Evolutionary conservation across 108 stramenopile species (phyloP).

Genomic region (Ochromonas danica): DNA sequence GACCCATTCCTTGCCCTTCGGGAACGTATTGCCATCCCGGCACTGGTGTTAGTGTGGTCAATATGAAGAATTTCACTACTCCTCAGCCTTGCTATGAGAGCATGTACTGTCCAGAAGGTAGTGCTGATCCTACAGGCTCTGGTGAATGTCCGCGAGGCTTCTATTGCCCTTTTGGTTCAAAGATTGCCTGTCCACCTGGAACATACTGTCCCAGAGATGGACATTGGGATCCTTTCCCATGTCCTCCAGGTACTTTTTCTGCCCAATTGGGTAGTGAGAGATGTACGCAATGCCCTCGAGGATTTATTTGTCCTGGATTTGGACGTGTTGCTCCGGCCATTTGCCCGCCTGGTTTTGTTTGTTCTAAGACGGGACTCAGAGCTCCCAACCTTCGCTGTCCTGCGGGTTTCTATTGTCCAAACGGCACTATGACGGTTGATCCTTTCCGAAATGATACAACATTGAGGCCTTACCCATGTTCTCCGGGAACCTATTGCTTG

Average conservation of each 20-base stretch:
- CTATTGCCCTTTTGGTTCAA: slow-evolving; percentile 56
- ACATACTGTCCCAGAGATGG: slow-evolving; percentile 60
- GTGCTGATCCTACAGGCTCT: slow-evolving; percentile 41
- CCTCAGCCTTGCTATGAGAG: slow-evolving; percentile 64
- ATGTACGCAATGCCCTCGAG: slow-evolving; percentile 58
- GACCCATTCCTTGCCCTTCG: slow-evolving; percentile 58
- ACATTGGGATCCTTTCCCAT: slow-evolving; percentile 55
- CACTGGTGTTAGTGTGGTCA: slow-evolving; percentile 41
- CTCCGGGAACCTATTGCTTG: slow-evolving; percentile 64
- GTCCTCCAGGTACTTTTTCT: slow-evolving; percentile 60
- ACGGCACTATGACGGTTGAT: slow-evolving; percentile 70
- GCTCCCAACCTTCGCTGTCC: slow-evolving; percentile 67
- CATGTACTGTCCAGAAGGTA: slow-evolving; percentile 66
- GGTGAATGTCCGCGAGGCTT: slow-evolving; percentile 60
- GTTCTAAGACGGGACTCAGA: slow-evolving; percentile 52
- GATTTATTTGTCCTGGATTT: slow-evolving; percentile 65
- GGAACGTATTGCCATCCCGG: slow-evolving; percentile 63
- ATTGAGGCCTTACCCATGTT: slow-evolving; percentile 65
- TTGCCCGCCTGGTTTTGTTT: slow-evolving; percentile 60
- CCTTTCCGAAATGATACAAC: slow-evolving; percentile 68
- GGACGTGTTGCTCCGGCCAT: slow-evolving; percentile 62
- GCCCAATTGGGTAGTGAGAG: slow-evolving; percentile 50
- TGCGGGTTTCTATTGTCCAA: slow-evolving; percentile 74
- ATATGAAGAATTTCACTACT: slow-evolving; percentile 55
- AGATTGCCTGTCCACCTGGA: slow-evolving; percentile 58